Evolutionary conservation across 1,284 basidiomycete genomes (phyloP), one percentile per base, ranked within the genome.

Genomic region (Chondrostereum purpureum): DNA sequence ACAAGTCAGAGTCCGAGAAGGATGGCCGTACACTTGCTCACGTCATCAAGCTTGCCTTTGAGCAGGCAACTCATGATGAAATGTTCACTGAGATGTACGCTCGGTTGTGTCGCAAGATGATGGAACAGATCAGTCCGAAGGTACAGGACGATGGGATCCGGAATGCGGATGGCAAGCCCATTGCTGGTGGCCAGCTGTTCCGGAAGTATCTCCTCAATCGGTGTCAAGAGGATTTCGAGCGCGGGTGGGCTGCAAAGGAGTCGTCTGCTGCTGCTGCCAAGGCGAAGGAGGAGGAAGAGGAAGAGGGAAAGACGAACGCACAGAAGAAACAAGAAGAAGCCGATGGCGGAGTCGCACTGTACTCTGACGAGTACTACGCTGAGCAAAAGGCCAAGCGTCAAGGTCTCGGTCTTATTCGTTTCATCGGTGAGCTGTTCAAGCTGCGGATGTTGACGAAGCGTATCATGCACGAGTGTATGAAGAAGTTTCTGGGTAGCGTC

Each of bases 401-500:
- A 54, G 93, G 94, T 65, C 84, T 98, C 18, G 95, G 95, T 75
- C 79, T 98, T 50, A 91, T 98, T 65, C 90, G 90, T 64, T 96
- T 99, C 70, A 96, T 98, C 54, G 94, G 95, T 58, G 94, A 98
- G 70, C 74, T 98, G 47, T 98, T 93, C 85, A 97, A 97, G 73
- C 73, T 97, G 31, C 85, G 87, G 65, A 95, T 96, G 90, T 72
- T 96, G 45, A 92, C 89, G 38, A 89, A 92, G 66, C 81, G 88
- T 54, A 94, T 95, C 67, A 97, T 99, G 86, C 88, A 93, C 67
- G 84, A 92, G 61, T 98, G 94, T 72, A 84, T 98, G 62, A 90
- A 93, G 77, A 92, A 93, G 67, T 78, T 98, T 5, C 75, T 98
- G 19, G 80, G 84, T 51, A 96, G 97, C 61, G 87, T 94, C 48